Evolutionary conservation across 2,329 filamentous ascomycete species (phyloP).

Genomic region (Fusarium sp.): DNA sequence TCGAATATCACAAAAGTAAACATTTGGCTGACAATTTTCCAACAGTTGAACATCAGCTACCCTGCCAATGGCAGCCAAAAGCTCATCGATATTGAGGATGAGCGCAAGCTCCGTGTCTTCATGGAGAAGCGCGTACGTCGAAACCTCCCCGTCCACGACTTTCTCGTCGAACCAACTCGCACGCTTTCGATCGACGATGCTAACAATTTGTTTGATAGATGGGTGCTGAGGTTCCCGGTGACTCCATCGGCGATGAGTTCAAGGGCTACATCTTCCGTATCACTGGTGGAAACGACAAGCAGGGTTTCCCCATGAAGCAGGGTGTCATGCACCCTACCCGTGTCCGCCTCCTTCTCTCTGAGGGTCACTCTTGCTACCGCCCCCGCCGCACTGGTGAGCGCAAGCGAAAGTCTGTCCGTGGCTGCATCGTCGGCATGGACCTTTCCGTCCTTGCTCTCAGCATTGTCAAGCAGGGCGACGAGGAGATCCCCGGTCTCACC

Average conservation of each 20-base stretch:
- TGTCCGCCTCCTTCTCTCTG: constrained; percentile 95
- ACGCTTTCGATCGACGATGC: constrained; percentile 36
- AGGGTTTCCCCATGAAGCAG: constrained; percentile 99
- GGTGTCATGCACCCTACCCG: constrained; percentile 98
- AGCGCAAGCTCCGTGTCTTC: constrained; percentile 98
- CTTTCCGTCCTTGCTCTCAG: constrained; percentile 92
- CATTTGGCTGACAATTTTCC: constrained; percentile 48
- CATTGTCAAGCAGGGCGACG: constrained; percentile 98
- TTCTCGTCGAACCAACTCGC: constrained; percentile 21
- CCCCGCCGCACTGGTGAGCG: constrained; percentile 97
- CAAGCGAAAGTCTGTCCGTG: constrained; percentile 99
- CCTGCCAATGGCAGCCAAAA: constrained; percentile 99
- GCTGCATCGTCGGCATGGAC: constrained; percentile 98
- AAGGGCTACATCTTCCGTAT: constrained; percentile 99
- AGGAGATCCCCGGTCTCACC: constrained; percentile 94
- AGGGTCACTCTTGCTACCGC: constrained; percentile 99
- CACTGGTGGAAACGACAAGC: constrained; percentile 99
- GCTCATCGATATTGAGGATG: constrained; percentile 98
- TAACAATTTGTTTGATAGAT: constrained; percentile 65
- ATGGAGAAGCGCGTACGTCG: constrained; percentile 92
- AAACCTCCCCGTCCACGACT: constrained; percentile 16
- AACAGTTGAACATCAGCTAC: constrained; percentile 77
- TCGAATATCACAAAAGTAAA: constrained; percentile 16
- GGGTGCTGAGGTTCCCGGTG: constrained; percentile 91
- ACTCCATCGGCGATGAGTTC: constrained; percentile 98